phyloP scores from a whole-genome alignment of 2,329 filamentous ascomycete species.

The Magnaporthales sp. region DNA sequence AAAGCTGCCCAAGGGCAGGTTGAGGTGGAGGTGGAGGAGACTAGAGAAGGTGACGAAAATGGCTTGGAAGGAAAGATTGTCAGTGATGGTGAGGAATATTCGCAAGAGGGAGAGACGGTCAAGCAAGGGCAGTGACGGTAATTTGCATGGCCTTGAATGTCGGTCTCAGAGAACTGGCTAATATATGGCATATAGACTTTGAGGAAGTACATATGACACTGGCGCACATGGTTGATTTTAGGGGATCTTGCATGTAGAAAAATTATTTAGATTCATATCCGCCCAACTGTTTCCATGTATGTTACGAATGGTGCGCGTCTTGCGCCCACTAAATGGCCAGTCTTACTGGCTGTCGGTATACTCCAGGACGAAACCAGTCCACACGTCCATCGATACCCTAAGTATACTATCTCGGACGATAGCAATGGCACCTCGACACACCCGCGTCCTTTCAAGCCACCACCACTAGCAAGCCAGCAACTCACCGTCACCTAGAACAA shows the following conservation, averaged over 20 bases:
- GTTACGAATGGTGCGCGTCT: too few species aligned
- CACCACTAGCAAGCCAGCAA: background rate
- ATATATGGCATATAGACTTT: background rate
- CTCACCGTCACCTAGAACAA: too few species aligned
- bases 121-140: background rate
- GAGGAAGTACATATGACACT: background rate
- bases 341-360: background rate
- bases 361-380: background rate
- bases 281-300: background rate
- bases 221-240: background rate
- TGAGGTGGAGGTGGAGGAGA: background rate
- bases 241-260: background rate
- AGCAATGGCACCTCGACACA: background rate
- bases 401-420: background rate
- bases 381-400: background rate
- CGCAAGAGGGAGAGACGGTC: background rate
- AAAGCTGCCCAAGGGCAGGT: background rate
- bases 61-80: too few species aligned
- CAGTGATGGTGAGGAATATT: too few species aligned
- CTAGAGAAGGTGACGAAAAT: background rate
- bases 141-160: background rate
- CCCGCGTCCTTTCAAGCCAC: background rate
- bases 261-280: background rate
- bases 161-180: background rate
- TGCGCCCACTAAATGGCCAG: background rate